Evolutionary conservation across 441 rosid genomes (phyloP), one percentile per base, ranked within the genome.

Genomic region (Macaranga tanarius): DNA sequence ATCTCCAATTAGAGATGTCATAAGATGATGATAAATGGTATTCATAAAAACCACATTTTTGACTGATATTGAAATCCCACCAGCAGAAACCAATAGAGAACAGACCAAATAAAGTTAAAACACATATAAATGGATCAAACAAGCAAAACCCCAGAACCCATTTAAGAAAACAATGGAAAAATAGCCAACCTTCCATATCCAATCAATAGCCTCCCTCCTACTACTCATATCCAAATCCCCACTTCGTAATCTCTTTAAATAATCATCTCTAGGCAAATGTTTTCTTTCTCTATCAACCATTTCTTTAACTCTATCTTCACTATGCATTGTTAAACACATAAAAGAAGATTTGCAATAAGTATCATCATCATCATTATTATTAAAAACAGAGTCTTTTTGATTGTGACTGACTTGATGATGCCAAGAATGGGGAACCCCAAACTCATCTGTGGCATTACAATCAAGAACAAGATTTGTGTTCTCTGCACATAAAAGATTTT

Each of bases 181-280:
- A 52, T 31, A 31, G 62, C 77, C 72, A 56, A 89, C 93, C 91
- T 86, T 89, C 47, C 60, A 28, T 78, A 89, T 89, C 89, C 89
- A 87, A 77, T 86, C 88, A 59, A 82, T 23, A 65, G 89, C 92
- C 70, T 84, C 83, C 61, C 76, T 78, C 62, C 94, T 85, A 74
- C 77, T 70, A 38, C 44, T 74, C 75, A 77, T 54, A 62, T 87
- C 87, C 82, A 89, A 81, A 77, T 89, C 92, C 68, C 90, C 91
- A 82, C 26, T 79, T 70, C 77, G 82, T 70, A 89, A 73, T 75
- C 90, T 80, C 76, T 76, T 77, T 66, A 82, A 65, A 75, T 87
- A 87, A 82, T 86, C 88, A 54, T 45, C 72, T 31, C 61, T 61
- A 10, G 91, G 92, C 80, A 85, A 74, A 77, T 82, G 88, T 47